Conservation (phyloP, 768 basidiomycete species). For the Russula earlei region DNA sequence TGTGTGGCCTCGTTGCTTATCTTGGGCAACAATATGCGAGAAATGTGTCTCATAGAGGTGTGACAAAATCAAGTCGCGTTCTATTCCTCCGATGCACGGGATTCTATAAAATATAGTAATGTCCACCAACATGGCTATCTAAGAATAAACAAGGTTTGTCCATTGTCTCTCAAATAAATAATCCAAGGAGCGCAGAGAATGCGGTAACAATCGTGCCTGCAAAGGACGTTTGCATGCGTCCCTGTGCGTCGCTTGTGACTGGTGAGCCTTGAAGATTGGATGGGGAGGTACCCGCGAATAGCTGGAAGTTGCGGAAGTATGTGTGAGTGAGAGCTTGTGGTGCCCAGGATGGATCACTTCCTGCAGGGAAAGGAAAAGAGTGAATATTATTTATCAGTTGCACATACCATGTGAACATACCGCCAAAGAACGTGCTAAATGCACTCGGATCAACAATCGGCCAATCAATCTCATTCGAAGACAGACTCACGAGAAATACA, state of each 20-base stretch:
- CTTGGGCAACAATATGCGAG: too few species aligned
- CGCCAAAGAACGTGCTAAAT: slow-evolving; percentile 76
- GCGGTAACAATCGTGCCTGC: background rate
- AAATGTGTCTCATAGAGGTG: too few species aligned
- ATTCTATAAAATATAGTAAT: too few species aligned
- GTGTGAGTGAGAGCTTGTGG: slow-evolving; percentile 57
- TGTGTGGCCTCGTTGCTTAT: too few species aligned
- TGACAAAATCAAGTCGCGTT: too few species aligned
- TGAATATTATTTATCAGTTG: slow-evolving; percentile 10
- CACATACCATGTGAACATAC: slow-evolving; percentile 25
- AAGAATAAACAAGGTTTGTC: too few species aligned
- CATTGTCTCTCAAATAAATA: background rate
- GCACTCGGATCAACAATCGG: background rate
- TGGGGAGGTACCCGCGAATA: slow-evolving; percentile 30
- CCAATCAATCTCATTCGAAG: background rate
- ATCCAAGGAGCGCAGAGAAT: background rate
- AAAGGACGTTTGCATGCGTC: background rate
- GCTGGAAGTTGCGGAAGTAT: slow-evolving; percentile 65
- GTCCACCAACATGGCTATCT: too few species aligned
- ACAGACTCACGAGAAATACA: slow-evolving; percentile 58
- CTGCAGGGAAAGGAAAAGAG: slow-evolving; percentile 27
- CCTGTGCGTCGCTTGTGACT: background rate
- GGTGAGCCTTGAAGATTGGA: slow-evolving; percentile 12
- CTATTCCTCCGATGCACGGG: too few species aligned
- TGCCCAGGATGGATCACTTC: slow-evolving; percentile 62